Evolutionary conservation across 2,329 filamentous ascomycete species (phyloP).

Genomic region (Trichoderma oligosporum): DNA sequence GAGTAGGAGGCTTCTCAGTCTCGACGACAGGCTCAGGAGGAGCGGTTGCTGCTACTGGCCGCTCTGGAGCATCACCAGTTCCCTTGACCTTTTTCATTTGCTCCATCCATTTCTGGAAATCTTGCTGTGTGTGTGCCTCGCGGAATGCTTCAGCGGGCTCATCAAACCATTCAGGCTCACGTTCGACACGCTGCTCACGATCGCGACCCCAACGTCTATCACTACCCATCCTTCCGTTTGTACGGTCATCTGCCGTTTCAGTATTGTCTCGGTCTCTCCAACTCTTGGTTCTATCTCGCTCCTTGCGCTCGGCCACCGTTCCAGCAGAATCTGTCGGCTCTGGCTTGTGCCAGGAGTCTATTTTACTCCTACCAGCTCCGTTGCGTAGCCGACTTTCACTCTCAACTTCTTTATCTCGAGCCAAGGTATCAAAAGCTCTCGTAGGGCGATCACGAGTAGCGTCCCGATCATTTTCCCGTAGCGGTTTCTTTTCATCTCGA

Average conservation of each 20-base stretch:
- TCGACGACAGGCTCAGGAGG: constrained; percentile 31
- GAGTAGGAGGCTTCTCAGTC: constrained; percentile 53
- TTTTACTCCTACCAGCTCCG: constrained; percentile 59
- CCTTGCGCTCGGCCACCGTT: constrained; percentile 40
- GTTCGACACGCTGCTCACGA: constrained; percentile 60
- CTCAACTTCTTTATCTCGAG: constrained; percentile 50
- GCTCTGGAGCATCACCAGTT: constrained; percentile 30
- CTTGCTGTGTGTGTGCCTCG: constrained; percentile 75
- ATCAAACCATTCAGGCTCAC: constrained; percentile 90
- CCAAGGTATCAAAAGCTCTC: constrained; percentile 49
- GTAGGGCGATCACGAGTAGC: constrained; percentile 45
- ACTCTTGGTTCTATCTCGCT: constrained; percentile 57
- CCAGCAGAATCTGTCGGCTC: constrained; percentile 29
- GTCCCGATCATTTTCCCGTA: constrained; percentile 55
- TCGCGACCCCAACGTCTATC: constrained; percentile 56
- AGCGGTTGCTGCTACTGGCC: constrained; percentile 32
- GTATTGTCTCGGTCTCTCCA: constrained; percentile 53
- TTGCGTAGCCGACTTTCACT: constrained; percentile 60
- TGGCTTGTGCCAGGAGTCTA: constrained; percentile 71
- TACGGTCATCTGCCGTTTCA: constrained; percentile 54
- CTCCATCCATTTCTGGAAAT: constrained; percentile 94
- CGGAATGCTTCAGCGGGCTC: constrained; percentile 65
- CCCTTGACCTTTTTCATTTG: constrained; percentile 70
- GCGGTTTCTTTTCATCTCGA: constrained; percentile 41
- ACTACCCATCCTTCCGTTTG: constrained; percentile 40